Evolutionary conservation across 176 grass and related monocot genomes (phyloP).

Genomic region (bread wheat (Triticum aestivum)): DNA sequence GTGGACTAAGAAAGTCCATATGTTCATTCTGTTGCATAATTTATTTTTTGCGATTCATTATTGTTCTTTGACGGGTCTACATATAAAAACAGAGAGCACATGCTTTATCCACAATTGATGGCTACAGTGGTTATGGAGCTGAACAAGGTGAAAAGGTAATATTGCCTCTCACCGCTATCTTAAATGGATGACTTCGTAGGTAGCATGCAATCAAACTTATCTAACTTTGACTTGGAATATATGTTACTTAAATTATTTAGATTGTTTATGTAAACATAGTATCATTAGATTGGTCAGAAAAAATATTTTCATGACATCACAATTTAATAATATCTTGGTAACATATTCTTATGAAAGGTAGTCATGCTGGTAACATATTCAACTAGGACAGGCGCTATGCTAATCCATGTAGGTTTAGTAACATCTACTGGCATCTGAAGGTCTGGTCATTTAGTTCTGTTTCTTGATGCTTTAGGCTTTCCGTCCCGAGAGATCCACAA

Average conservation of each 20-base stretch:
- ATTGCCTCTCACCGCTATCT: neutral
- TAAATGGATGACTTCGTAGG: neutral
- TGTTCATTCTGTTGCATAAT: neutral
- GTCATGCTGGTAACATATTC: neutral
- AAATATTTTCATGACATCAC: neutral
- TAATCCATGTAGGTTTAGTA: neutral
- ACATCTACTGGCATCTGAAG: neutral
- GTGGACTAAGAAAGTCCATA: neutral
- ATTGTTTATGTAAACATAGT: neutral
- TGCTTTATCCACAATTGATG: conserved; percentile 71
- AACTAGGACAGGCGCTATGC: neutral
- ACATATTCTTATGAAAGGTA: neutral
- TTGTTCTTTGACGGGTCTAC: conserved; percentile 7
- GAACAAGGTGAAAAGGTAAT: conserved; percentile 98
- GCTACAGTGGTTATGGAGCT: conserved; percentile 97
- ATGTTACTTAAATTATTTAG: neutral
- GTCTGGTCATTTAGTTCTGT: neutral
- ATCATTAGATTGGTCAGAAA: neutral
- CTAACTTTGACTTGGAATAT: neutral
- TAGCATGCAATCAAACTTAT: neutral
- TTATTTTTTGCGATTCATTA: neutral
- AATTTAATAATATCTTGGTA: neutral
- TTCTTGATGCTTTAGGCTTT: neutral
- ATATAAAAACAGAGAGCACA: conserved; percentile 58
- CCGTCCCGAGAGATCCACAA: too few relatives aligned